phyloP scores from a whole-genome alignment of 805 yeast species.

The Naumovozyma castellii region DNA sequence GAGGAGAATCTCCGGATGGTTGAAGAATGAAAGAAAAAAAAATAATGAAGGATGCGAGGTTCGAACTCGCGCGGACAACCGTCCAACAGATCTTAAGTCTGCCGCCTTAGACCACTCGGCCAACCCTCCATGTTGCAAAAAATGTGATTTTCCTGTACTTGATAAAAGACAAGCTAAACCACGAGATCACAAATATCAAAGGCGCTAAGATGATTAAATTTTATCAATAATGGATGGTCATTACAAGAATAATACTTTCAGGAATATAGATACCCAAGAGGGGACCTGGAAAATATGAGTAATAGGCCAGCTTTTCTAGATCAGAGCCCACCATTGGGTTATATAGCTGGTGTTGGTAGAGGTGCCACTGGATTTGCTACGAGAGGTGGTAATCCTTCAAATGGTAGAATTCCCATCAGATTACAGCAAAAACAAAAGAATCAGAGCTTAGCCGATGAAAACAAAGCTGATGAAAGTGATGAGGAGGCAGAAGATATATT shows the following conservation, averaged over 20 bases:
- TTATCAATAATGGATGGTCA: neutral
- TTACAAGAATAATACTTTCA: neutral
- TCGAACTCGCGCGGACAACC: slow-evolving; percentile 36
- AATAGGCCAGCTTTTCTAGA: slow-evolving; percentile 57
- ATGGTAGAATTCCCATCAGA: slow-evolving; percentile 19
- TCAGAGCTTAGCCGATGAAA: slow-evolving; percentile 13
- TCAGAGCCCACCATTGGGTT: slow-evolving; percentile 81
- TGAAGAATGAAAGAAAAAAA: too few species aligned
- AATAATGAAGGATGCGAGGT: slow-evolving; percentile 33
- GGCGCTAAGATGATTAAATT: neutral
- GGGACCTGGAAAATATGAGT: neutral
- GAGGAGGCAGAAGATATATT: slow-evolving; percentile 72
- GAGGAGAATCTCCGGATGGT: too few species aligned
- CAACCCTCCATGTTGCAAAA: slow-evolving; percentile 36
- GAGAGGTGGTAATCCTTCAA: slow-evolving; percentile 44
- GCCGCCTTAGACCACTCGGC: slow-evolving; percentile 39
- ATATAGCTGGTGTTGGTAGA: slow-evolving; percentile 86
- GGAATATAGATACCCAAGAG: neutral
- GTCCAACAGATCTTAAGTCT: slow-evolving; percentile 37
- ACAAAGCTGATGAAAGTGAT: slow-evolving; percentile 41
- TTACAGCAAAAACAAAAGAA: slow-evolving; percentile 14
- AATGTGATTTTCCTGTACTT: neutral
- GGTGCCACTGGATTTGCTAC: slow-evolving; percentile 94
- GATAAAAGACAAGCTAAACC: neutral
- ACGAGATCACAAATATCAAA: neutral